Evolutionary conservation across 768 basidiomycete species (phyloP), one percentile per base, ranked within the genome.

Genomic region (Nevesoporus exiguus): DNA sequence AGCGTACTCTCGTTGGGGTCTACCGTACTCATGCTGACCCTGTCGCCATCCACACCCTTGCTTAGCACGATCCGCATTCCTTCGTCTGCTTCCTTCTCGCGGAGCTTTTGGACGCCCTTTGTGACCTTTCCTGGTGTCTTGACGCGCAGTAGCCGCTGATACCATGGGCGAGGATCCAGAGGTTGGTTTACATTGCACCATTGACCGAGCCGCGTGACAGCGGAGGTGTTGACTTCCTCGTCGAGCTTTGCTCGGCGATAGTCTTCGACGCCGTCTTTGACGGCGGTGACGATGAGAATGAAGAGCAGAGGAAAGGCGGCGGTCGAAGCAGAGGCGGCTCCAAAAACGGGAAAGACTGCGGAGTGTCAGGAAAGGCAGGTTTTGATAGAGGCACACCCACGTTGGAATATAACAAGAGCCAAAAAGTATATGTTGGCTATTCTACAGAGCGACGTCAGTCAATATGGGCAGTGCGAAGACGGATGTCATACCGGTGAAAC

Each of bases 211-310:
- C 91, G 91, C 1, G 94, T 98, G 13, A 89, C 86, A 3, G 95
- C 91, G 0, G 90, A 93, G 49, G 85, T 97, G 74, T 99, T 99
- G 60, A 98, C 95, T 64, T 93, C 85, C 56, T 97, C 89, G 68
- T 99, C 96, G 37, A 95, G 78, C 9, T 72, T 62, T 10, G 88
- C 88, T 47, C 96, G 85, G n/a, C 95, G 85, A 67, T 92, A 95
- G 72, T 99, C 96, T 73, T 98, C 96, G 31, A 98, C 76, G 7
- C 88, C 96, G 67, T 99, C 96, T 72, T 98, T 99, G 76, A 97
- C 81, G 3, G 88, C 95, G 15, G 96, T 98, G 47, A 96, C 88
- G 27, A 76, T 68, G 37, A 99, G 70, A 59, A 98, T 96, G 72
- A 95, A 91, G 36, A 89, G 74, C 7, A 98, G 78, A 0, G 96